phyloP scores from a whole-genome alignment of 2,329 filamentous ascomycete species.

The Microsporum ferrugineum region DNA sequence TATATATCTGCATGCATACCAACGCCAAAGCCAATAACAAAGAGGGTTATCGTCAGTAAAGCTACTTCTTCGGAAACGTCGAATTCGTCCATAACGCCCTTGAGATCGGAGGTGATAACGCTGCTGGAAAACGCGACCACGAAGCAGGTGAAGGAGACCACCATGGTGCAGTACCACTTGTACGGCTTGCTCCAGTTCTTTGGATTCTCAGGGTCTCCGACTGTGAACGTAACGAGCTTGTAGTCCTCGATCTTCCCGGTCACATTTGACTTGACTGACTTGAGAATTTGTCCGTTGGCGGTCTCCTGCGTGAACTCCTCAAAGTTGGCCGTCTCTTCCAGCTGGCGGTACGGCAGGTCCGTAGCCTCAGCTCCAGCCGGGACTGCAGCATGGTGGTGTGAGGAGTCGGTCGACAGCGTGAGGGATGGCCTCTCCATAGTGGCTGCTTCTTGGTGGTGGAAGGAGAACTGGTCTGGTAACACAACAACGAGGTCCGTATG shows the following conservation, averaged over 20 bases:
- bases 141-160: constrained; percentile 65
- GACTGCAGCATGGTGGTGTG: constrained; percentile 15
- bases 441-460: not conserved
- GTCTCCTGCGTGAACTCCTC: constrained; percentile 57
- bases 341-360: constrained; percentile 55
- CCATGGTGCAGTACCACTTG: constrained; percentile 81
- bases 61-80: constrained; percentile 60
- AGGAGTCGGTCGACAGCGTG: not conserved
- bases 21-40: constrained; percentile 71
- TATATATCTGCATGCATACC: constrained; percentile 36
- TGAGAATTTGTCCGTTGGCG: constrained; percentile 49
- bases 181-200: constrained; percentile 72
- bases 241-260: constrained; percentile 43
- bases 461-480: not conserved
- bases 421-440: not conserved
- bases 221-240: constrained; percentile 58
- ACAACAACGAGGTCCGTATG: not conserved
- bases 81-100: constrained; percentile 53
- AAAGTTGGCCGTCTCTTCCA: constrained; percentile 50
- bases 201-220: constrained; percentile 63
- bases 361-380: constrained; percentile 30
- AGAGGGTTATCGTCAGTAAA: constrained; percentile 60
- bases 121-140: constrained; percentile 60
- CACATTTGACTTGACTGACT: constrained; percentile 43
- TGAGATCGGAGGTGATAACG: constrained; percentile 67